These are phyloP conservation scores for Podaxis sp. DNA, from an alignment of 768 basidiomycete genomes.

Conservation along the genomic window DNA sequence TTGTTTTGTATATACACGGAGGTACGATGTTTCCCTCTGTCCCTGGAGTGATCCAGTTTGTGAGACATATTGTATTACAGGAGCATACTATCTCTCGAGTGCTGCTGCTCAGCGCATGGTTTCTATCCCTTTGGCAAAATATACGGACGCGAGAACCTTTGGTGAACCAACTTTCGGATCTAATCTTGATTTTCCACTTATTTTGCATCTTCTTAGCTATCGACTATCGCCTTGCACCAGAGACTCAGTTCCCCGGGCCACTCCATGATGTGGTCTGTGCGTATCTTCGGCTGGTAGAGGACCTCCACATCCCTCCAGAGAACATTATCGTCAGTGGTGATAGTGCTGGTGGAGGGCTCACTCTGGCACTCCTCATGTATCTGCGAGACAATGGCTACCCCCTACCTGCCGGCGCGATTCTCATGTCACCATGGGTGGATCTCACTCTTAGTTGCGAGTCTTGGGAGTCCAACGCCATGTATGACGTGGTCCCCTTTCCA, in stretches of 20 bases:
- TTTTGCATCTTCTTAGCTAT: constrained; percentile 51
- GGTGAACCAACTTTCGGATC: constrained; percentile 25
- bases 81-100: constrained; percentile 90
- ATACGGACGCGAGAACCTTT: constrained; percentile 86
- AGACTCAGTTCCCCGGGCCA: constrained; percentile 91
- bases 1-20: constrained; percentile 93
- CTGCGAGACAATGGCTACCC: constrained; percentile 88
- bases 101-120: constrained; percentile 87
- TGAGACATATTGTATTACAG: constrained; percentile 29
- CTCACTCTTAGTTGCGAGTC: constrained; percentile 96
- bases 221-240: constrained; percentile 94
- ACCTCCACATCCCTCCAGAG: constrained; percentile 85
- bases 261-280: constrained; percentile 80
- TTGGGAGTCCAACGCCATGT: constrained; percentile 93
- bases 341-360: constrained; percentile 88
- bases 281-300: constrained; percentile 83
- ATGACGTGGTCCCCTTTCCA: constrained; percentile 77
- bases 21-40: constrained; percentile 42
- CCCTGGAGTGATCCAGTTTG: background rate
- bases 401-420: constrained; percentile 77
- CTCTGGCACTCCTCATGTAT: constrained; percentile 86
- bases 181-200: background rate
- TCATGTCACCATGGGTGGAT: constrained; percentile 93
- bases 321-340: constrained; percentile 90
- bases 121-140: constrained; percentile 88